phyloP scores from a whole-genome alignment of 2,329 filamentous ascomycete species.

The Cytospora paraplurivora region DNA sequence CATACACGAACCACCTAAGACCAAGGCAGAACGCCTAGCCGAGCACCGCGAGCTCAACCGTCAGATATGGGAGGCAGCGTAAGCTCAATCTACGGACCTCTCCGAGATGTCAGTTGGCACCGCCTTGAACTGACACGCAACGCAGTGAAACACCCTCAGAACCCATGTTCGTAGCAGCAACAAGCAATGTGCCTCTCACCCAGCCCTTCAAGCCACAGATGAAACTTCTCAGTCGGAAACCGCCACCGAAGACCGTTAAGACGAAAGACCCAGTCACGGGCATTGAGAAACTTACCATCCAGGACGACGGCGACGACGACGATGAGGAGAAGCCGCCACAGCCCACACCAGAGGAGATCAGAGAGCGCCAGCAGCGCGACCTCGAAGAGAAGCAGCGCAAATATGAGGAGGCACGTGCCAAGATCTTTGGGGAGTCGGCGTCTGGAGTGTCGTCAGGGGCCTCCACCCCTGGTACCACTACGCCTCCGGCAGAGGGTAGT shows the following conservation, averaged over 20 bases:
- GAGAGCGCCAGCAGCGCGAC: constrained; percentile 75
- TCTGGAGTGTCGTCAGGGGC: constrained; percentile 48
- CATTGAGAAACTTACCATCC: constrained; percentile 47
- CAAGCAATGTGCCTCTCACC: constrained; percentile 55
- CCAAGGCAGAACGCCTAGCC: constrained; percentile 75
- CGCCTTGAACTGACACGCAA: constrained; percentile 20
- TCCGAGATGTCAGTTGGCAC: neutral
- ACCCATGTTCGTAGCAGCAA: constrained; percentile 65
- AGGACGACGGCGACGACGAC: constrained; percentile 64
- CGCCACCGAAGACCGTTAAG: constrained; percentile 60
- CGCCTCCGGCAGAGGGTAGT: constrained; percentile 56
- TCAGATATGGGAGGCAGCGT: constrained; percentile 89
- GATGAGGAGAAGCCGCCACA: constrained; percentile 56
- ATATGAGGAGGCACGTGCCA: constrained; percentile 85
- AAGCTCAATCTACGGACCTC: constrained; percentile 39
- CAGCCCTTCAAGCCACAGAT: constrained; percentile 79
- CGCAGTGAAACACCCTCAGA: constrained; percentile 72
- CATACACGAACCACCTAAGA: constrained; percentile 50
- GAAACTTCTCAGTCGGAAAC: constrained; percentile 83
- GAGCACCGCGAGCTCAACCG: constrained; percentile 82
- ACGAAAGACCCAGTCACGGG: constrained; percentile 57
- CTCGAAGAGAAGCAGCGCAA: constrained; percentile 86
- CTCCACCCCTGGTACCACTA: constrained; percentile 63
- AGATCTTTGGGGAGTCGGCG: constrained; percentile 71
- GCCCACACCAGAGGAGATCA: constrained; percentile 74